Conservation (phyloP, 805 yeast species). For the Phaffomyces opuntiae region DNA sequence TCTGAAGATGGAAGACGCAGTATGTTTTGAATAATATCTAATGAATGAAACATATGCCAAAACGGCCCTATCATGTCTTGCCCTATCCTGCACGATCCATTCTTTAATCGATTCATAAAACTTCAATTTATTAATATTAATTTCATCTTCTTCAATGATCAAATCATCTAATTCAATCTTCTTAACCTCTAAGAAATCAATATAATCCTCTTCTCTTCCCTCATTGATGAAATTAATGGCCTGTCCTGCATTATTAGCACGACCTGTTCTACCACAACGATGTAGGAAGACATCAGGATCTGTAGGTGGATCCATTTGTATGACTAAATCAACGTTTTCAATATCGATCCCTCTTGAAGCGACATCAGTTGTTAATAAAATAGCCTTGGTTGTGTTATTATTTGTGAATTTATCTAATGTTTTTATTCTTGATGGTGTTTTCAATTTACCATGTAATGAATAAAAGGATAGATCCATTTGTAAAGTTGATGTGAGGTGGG, state of each 20-base stretch:
- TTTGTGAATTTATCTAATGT: conserved; percentile 52
- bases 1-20: conserved; percentile 84
- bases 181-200: conserved; percentile 73
- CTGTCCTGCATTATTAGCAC: conserved; percentile 80
- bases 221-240: conserved; percentile 68
- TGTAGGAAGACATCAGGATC: conserved; percentile 90
- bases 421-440: conserved; percentile 70
- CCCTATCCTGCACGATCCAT: conserved; percentile 70
- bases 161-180: conserved; percentile 45
- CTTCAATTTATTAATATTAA: background rate
- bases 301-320: conserved; percentile 93
- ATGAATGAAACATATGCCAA: conserved; percentile 78
- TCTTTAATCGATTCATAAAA: conserved; percentile 24
- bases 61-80: conserved; percentile 75
- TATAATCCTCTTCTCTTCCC: conserved; percentile 76
- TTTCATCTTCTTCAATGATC: conserved; percentile 15
- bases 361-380: conserved; percentile 91
- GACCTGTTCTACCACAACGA: conserved; percentile 91
- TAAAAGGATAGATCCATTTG: conserved; percentile 37
- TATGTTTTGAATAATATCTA: conserved; percentile 79
- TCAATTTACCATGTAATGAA: conserved; percentile 87
- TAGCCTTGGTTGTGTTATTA: conserved; percentile 35
- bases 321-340: conserved; percentile 87
- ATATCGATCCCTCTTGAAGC: conserved; percentile 97
- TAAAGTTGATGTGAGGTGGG: conserved; percentile 25